Percentiles rank a stretch among this genome's conserved stretches.
Evolutionary conservation across 352 stramenopile species (phyloP).

Genomic region (Globisporangium emineosum): DNA sequence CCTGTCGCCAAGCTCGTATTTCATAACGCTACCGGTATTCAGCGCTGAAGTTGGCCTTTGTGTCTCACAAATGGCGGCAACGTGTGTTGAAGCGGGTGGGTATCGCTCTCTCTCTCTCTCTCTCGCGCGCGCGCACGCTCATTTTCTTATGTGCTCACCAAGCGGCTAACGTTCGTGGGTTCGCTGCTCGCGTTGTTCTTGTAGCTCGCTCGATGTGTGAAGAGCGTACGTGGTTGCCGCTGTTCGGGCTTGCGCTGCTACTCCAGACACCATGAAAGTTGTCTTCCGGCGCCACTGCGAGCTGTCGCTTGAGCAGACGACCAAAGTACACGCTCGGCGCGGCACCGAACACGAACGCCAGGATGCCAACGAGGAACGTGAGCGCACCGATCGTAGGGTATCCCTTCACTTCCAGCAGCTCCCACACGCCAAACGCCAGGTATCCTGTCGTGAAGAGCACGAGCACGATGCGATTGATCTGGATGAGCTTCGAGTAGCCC

Average conservation of each 20-base stretch:
- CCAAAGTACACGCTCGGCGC: neutral
- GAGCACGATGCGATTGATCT: slow-evolving; percentile 3
- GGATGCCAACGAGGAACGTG: neutral
- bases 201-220: neutral
- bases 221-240: neutral
- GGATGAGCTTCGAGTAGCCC: neutral
- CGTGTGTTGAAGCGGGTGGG: neutral
- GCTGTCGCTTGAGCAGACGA: neutral
- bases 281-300: neutral
- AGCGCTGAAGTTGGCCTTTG: neutral
- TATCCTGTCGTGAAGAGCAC: slow-evolving; percentile 2
- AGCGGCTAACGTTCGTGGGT: neutral
- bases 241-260: neutral
- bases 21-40: neutral
- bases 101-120: neutral
- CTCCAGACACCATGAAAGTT: slow-evolving; percentile 4
- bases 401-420: slow-evolving; percentile 5
- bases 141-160: neutral
- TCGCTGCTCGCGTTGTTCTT: neutral
- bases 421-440: slow-evolving; percentile 1
- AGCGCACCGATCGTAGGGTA: neutral
- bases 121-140: neutral
- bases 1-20: neutral
- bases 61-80: neutral
- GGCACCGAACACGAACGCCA: slow-evolving; percentile 5